Base-by-base conservation (phyloP, 176 grass and related monocot genomes). In the Lolium multiflorum region DNA sequence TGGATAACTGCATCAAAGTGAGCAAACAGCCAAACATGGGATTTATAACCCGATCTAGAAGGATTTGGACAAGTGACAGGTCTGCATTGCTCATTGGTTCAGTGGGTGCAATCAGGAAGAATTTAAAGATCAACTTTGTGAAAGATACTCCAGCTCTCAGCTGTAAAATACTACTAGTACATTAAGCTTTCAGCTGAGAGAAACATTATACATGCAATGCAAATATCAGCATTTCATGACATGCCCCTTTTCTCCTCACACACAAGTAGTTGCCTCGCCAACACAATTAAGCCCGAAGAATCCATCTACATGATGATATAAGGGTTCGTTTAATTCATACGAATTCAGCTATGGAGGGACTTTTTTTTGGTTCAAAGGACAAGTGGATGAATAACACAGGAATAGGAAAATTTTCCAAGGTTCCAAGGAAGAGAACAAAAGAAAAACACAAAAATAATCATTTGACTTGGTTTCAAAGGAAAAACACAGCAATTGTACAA, bases 11-110 rank as follows among this genome's bases (percentile, higher is more conserved):
- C 85, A 91, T 88, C 85, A 88, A 91, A 84, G 85, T 88, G 76
- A 84, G 89, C 89, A 84, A 88, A 81, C 31, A 56, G 76, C 76
- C 49, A 5, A 84, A 12, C 85, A 80, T 88, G 58, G 50, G 75
- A 91, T 91, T 91, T 88, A 57, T 82, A 59, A 81, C 81, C 76
- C 80, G 85, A 62, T 88, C 85, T 80, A 25, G 81, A 81, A 88
- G 50, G 81, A 88, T 87, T 87, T 52, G 39, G 78, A 81, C 68
- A 81, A 56, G 60, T 76, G 50, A 71, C 89, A 74, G 67, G n/a
- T 88, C 69, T 91, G 24, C 59, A 43, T 46, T 76, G 68, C 44
- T 81, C 85, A 81, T 16, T 84, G 81, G 39, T 25, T 22, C 83
- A 61, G 55, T 71, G 39, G 50, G 51, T 75, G 77, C 71, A 58